Conservation (phyloP, 139 green algal species). For the Penium margaritaceum region DNA sequence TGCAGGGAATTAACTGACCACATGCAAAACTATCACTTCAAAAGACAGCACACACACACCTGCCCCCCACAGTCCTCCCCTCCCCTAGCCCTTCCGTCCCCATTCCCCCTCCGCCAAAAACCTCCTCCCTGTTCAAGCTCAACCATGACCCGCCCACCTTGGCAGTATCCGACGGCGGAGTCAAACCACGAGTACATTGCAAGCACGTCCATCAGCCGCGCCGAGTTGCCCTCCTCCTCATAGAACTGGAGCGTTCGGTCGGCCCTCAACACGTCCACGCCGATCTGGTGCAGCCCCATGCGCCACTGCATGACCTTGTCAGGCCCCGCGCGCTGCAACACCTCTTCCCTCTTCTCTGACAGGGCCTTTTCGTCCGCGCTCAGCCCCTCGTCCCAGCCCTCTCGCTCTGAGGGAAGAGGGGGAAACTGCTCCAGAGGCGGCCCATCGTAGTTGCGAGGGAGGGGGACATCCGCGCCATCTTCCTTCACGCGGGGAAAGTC, state of each 20-base stretch:
- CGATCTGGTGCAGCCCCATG: constrained; percentile 24
- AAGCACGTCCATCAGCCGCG: constrained; percentile 55
- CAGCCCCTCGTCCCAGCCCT: constrained; percentile 1
- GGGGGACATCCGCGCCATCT: constrained; percentile 5
- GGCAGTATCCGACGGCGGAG: constrained; percentile 73
- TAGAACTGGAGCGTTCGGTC: constrained; percentile 39
- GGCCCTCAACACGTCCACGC: constrained; percentile 25
- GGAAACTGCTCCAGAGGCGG: background rate
- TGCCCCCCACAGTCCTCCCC: too few relatives aligned
- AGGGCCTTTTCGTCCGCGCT: background rate
- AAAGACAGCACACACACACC: too few relatives aligned
- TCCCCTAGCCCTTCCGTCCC: too few relatives aligned
- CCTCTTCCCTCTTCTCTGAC: constrained; percentile 5
- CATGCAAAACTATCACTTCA: too few relatives aligned
- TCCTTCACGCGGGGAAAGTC: constrained; percentile 17
- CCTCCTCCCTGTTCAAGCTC: too few relatives aligned
- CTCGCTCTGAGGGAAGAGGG: background rate
- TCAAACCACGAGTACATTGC: constrained; percentile 72
- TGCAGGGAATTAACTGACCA: too few relatives aligned
- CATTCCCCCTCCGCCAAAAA: too few relatives aligned
- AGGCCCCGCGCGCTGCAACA: background rate
- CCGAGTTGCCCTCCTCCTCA: constrained; percentile 16
- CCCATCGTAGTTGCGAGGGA: background rate
- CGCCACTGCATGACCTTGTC: constrained; percentile 19
- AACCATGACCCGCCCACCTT: too few relatives aligned